These are phyloP conservation scores for Trichoderma parareesei DNA, from an alignment of 495 filamentous ascomycete species.

Conservation along the genomic window DNA sequence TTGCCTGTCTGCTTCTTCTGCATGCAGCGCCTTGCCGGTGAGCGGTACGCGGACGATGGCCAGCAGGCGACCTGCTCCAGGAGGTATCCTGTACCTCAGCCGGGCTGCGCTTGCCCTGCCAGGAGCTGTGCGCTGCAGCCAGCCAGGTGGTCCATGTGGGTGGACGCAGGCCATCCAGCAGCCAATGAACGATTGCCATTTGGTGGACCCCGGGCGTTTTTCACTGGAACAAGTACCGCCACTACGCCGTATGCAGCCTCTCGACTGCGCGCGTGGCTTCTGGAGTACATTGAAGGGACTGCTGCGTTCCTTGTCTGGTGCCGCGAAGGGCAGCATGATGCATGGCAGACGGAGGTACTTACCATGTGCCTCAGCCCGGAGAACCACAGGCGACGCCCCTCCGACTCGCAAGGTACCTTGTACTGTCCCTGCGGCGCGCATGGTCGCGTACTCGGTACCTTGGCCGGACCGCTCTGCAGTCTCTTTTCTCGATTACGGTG, in stretches of 20 bases:
- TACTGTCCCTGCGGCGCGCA: not conserved
- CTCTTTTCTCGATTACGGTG: not conserved
- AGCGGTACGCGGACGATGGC: too few relatives aligned
- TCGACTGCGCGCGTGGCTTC: not conserved
- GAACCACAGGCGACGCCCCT: too few relatives aligned
- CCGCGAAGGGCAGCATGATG: not conserved
- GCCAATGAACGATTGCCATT: not conserved
- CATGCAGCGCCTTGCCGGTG: too few relatives aligned
- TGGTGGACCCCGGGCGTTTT: not conserved
- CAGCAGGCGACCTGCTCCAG: not conserved
- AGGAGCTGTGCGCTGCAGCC: constrained; percentile 1
- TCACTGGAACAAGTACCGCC: not conserved
- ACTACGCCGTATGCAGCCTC: constrained; percentile 1
- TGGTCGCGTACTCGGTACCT: not conserved
- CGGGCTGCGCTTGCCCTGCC: not conserved
- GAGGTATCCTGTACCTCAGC: not conserved
- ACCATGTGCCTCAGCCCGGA: too few relatives aligned
- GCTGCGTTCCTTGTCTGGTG: not conserved
- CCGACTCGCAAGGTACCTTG: too few relatives aligned
- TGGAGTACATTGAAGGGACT: not conserved
- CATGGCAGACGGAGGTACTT: too few relatives aligned
- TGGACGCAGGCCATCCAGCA: not conserved
- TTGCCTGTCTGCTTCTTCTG: too few relatives aligned
- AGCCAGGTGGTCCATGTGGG: constrained; percentile 4
- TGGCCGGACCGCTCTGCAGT: not conserved